Evolutionary conservation across 2,329 filamentous ascomycete species (phyloP), one percentile per base, ranked within the genome.

Genomic region (Xylaria sp.): DNA sequence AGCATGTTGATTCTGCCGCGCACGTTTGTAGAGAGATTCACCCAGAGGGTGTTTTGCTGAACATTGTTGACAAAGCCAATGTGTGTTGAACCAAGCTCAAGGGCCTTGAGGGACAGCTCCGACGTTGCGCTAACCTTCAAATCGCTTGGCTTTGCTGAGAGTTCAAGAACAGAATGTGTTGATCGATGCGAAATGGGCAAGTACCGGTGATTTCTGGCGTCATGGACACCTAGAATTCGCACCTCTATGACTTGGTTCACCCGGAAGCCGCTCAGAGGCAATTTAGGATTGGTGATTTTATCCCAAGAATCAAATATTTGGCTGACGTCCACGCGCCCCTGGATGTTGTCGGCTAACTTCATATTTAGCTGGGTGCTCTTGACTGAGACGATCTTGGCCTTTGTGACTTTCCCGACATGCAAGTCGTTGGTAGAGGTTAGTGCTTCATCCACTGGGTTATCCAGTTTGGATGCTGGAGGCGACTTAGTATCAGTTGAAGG

Each of bases 321-420:
- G 0, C 96, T 97, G 5, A 96, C 88, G 76, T 98, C 95, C 68
- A 99, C 90, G 19, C 96, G 93, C n/a, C 95, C 96, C 78, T 97
- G 93, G 8, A 97, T 85, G 71, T 94, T 93, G 76, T 97, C 93
- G 51, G 93, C 91, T 59, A 98, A 85, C 72, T 92, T 89, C 5
- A 99, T 93, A 73, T 98, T 98, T 64, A 98, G 84, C 78, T 99
- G 96, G 0, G 95, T 98, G 57, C 91, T 90, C 80, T 97, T 97
- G 76, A 98, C 84, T 0, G 93, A 93, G n/a, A 88, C 87, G 53
- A 99, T 88, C 73, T 87, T 91, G 47, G 92, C 95, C 77, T 92
- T 93, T 7, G 90, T 89, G 55, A 92, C 78, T 72, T 86, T 91
- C 61, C 95, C 95, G 34, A 93, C 84, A 1, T 84, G 83, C 57